Evolutionary conservation across 2,329 filamentous ascomycete genomes (phyloP), one percentile per base, ranked within the genome.

Genomic region (Colletotrichum sp.): DNA sequence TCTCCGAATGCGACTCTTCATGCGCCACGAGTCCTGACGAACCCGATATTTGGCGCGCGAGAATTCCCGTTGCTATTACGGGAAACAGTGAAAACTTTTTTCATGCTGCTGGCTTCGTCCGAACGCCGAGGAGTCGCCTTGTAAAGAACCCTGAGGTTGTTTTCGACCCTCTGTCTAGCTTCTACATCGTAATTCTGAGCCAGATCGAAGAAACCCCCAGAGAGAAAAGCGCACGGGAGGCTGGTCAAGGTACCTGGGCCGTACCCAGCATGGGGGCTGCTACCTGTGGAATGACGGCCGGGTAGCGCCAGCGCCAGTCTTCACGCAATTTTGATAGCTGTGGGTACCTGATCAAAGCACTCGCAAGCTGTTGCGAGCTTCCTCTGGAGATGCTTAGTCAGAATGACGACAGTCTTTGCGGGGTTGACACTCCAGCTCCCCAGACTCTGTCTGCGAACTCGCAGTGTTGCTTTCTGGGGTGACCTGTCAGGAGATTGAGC

Each of bases 331-430:
- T 75, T 75, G 74, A 75, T 65, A 63, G 65, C 52, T 71, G 71
- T 71, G 74, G 71, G 43, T 21, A 52, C 43, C n/a, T 52, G 43
- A 52, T 52, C 43, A 52, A 13, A 52, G 43, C 43, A 52, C 43
- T 52, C 43, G n/a, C 43, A 52, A 52, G 48, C 68, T 55, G 8
- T 36, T 39, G 57, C 13, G 65, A 74, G 71, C 71, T 74, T 52
- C 48, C 52, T 69, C 55, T 52, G 28, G 28, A 7, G 24, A 18
- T 24, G 60, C 65, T 76, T 76, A 76, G 65, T 76, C 71, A 76
- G 65, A 63, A 76, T 76, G 74, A 76, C 74, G 74, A 76, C 74
- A 74, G 57, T 59, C 64, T 74, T 76, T 76, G 74, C 71, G 74
- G 74, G 74, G 74, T 76, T 71, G 43, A 43, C 48, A 18, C 43